A percentile compares a stretch with the other conserved stretches of the same genome.
phyloP scores from a whole-genome alignment of 164 flowering plant genomes.

The Kingdonia uniflora region DNA sequence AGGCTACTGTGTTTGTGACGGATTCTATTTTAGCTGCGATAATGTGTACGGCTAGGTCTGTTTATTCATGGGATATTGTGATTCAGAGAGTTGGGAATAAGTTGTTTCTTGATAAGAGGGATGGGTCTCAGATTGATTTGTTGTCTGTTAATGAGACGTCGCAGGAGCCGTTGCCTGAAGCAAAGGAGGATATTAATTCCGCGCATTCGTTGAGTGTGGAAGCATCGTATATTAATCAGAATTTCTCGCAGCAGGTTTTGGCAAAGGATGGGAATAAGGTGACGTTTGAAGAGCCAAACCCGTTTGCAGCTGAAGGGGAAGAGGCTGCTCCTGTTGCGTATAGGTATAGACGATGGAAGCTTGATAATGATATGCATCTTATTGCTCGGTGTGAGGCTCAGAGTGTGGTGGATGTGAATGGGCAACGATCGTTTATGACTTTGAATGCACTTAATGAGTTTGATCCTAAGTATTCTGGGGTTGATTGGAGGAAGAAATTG shows the following conservation, averaged over 20 bases:
- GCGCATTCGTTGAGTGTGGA: constrained; percentile 79
- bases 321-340: constrained; percentile 86
- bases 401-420: constrained; percentile 70
- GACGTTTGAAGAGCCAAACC: constrained; percentile 74
- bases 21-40: constrained; percentile 69
- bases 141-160: constrained; percentile 84
- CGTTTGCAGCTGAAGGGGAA: constrained; percentile 84
- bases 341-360: constrained; percentile 91
- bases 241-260: constrained; percentile 94
- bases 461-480: constrained; percentile 88
- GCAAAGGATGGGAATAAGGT: constrained; percentile 78
- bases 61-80: constrained; percentile 97
- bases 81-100: constrained; percentile 90
- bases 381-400: constrained; percentile 89
- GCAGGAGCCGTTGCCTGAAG: constrained; percentile 91
- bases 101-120: constrained; percentile 87
- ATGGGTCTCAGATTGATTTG: constrained; percentile 88
- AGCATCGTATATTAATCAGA: constrained; percentile 87
- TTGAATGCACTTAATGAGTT: constrained; percentile 91
- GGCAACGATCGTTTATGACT: constrained; percentile 56
- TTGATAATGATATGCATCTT: constrained; percentile 65
- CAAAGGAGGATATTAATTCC: constrained; percentile 90
- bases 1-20: constrained; percentile 88
- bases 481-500: constrained; percentile 23
- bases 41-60: constrained; percentile 87